A percentile compares a stretch with the other conserved stretches of the same genome.
These are phyloP conservation scores for Herpetospermum pedunculosum DNA, from an alignment of 306 rosid genomes.

Conservation along the genomic window DNA sequence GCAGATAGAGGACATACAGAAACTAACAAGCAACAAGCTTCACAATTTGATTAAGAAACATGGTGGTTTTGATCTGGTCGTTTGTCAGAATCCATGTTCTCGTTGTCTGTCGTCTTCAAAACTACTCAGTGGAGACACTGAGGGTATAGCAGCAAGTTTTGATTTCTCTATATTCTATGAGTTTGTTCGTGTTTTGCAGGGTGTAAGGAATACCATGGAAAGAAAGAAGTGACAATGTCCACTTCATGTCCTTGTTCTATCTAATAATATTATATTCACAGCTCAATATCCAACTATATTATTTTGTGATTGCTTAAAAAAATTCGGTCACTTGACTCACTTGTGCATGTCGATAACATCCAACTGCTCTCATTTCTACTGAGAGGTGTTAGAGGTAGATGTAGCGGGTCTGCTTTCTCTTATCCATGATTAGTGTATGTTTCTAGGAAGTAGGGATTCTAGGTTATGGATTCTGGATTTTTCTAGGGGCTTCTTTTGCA, in stretches of 20 bases:
- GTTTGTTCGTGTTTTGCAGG: constrained; percentile 66
- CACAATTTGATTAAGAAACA: constrained; percentile 31
- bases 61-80: constrained; percentile 56
- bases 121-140: constrained; percentile 6
- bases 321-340: background rate
- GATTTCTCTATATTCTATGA: constrained; percentile 62
- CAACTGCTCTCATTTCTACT: background rate
- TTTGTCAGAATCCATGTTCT: constrained; percentile 60
- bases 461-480: no score
- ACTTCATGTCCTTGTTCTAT: background rate
- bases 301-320: background rate
- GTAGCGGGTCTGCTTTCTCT: no score
- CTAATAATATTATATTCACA: background rate
- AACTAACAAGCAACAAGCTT: constrained; percentile 45
- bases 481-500: no score
- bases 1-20: constrained; percentile 66
- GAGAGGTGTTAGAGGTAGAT: no score
- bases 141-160: constrained; percentile 21
- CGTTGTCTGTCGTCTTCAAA: constrained; percentile 14
- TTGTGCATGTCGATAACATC: background rate
- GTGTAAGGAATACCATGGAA: constrained; percentile 41
- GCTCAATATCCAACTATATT: background rate
- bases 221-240: constrained; percentile 24
- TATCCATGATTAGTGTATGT: no score
- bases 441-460: no score